phyloP scores from a whole-genome alignment of 345 rosid genomes.

The Euphorbia pulcherrima region DNA sequence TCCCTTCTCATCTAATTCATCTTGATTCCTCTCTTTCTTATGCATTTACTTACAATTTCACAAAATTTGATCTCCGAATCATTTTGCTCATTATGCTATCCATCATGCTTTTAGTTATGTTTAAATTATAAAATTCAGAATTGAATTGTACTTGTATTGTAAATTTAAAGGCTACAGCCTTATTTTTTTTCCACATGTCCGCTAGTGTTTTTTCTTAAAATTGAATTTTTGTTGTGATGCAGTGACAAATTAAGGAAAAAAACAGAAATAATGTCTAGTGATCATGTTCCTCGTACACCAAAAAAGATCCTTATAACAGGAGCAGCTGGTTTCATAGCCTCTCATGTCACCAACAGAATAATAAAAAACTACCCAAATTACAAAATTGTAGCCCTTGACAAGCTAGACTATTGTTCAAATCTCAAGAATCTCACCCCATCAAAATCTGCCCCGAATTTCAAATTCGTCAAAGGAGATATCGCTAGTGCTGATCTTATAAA shows the following conservation, averaged over 20 bases:
- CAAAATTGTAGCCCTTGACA: constrained; percentile 5
- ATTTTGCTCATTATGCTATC: too few relatives aligned
- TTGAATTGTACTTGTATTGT: too few relatives aligned
- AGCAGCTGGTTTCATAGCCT: constrained; percentile 4
- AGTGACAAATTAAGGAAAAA: neutral
- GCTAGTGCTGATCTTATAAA: neutral
- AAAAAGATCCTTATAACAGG: constrained; percentile 5
- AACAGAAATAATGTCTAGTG: neutral
- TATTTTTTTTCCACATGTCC: too few relatives aligned
- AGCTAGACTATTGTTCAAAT: constrained; percentile 2
- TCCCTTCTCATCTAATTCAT: neutral
- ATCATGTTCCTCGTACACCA: neutral
- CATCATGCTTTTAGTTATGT: too few relatives aligned
- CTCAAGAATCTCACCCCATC: neutral
- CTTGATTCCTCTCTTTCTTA: neutral
- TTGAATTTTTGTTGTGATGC: neutral
- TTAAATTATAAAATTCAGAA: too few relatives aligned
- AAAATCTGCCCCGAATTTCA: neutral
- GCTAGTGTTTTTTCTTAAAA: too few relatives aligned
- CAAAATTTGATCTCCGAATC: too few relatives aligned
- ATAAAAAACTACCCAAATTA: neutral
- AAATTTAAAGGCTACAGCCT: too few relatives aligned
- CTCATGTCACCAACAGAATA: neutral
- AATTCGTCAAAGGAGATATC: neutral
- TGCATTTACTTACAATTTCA: neutral